These are phyloP conservation scores for Clitopilus hobsonii DNA, from an alignment of 768 basidiomycete genomes.

Conservation along the genomic window DNA sequence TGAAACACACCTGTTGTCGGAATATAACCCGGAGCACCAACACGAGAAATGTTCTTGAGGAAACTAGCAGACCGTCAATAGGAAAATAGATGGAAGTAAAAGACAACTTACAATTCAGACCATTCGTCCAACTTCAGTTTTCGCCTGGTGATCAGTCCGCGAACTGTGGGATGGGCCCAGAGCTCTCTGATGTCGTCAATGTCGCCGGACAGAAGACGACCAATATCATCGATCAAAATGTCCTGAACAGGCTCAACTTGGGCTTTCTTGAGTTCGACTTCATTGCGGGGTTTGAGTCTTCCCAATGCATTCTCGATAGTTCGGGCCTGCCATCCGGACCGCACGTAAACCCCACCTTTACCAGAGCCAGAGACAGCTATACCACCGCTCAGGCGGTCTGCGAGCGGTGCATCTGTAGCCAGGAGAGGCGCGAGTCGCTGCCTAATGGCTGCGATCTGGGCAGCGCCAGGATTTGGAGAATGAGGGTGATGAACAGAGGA, in stretches of 20 bases:
- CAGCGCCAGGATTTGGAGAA: slow-evolving; percentile 21
- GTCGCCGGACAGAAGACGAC: slow-evolving; percentile 49
- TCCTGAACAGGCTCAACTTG: slow-evolving; percentile 39
- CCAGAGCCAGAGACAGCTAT: slow-evolving; percentile 71
- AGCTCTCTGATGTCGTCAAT: slow-evolving; percentile 66
- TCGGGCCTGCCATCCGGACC: slow-evolving; percentile 77
- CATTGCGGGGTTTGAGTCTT: slow-evolving; percentile 27
- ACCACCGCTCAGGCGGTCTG: slow-evolving; percentile 71
- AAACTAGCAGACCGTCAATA: slow-evolving; percentile 45
- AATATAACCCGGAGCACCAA: slow-evolving; percentile 64
- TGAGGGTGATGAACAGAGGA: slow-evolving; percentile 21
- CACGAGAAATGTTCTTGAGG: slow-evolving; percentile 66
- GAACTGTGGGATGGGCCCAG: slow-evolving; percentile 71
- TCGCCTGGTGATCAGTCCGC: slow-evolving; percentile 59
- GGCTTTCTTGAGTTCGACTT: slow-evolving; percentile 26
- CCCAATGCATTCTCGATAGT: slow-evolving; percentile 52
- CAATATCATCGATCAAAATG: slow-evolving; percentile 55
- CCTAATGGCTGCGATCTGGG: slow-evolving; percentile 52
- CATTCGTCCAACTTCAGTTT: slow-evolving; percentile 80
- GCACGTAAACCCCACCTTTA: slow-evolving; percentile 70
- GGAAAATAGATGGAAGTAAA: slow-evolving; percentile 1
- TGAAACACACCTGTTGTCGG: slow-evolving; percentile 61
- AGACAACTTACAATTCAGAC: slow-evolving; percentile 73
- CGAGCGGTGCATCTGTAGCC: slow-evolving; percentile 57
- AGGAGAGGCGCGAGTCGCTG: slow-evolving; percentile 56